These are phyloP conservation scores for Fusarium anthophilum DNA, from an alignment of 2,329 filamentous ascomycete genomes.

Conservation along the genomic window DNA sequence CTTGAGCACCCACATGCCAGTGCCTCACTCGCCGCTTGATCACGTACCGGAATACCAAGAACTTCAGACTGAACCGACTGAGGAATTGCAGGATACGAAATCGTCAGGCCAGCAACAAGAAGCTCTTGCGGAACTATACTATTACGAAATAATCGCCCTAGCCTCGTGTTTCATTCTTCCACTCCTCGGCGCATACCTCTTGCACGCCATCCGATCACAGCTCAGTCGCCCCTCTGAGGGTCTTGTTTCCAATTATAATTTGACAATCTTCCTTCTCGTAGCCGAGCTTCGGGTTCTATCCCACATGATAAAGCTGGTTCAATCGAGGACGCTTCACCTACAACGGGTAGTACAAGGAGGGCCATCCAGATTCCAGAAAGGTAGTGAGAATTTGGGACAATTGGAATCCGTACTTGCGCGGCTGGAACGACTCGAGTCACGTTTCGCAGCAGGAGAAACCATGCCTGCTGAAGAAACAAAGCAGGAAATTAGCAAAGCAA, in stretches of 20 bases:
- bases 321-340: conserved; percentile 80
- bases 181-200: conserved; percentile 79
- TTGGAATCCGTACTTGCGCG: conserved; percentile 70
- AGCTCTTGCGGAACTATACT: conserved; percentile 72
- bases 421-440: conserved; percentile 74
- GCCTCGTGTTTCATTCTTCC: conserved; percentile 83
- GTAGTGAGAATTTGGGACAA: conserved; percentile 50
- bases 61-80: conserved; percentile 30
- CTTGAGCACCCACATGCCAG: conserved; percentile 30
- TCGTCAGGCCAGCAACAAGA: conserved; percentile 43
- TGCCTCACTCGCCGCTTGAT: conserved; percentile 45
- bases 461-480: conserved; percentile 42
- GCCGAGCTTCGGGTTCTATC: conserved; percentile 86
- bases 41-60: conserved; percentile 56
- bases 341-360: conserved; percentile 75
- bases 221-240: conserved; percentile 86
- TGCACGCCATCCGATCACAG: conserved; percentile 83
- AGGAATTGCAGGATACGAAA: conserved; percentile 13
- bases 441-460: conserved; percentile 46
- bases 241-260: conserved; percentile 90
- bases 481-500: conserved; percentile 47
- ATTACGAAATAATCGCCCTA: conserved; percentile 80
- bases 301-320: conserved; percentile 83
- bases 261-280: conserved; percentile 88
- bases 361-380: conserved; percentile 49